Evolutionary conservation across 345 rosid species (phyloP).

Genomic region (Eucalyptus cloeziana): DNA sequence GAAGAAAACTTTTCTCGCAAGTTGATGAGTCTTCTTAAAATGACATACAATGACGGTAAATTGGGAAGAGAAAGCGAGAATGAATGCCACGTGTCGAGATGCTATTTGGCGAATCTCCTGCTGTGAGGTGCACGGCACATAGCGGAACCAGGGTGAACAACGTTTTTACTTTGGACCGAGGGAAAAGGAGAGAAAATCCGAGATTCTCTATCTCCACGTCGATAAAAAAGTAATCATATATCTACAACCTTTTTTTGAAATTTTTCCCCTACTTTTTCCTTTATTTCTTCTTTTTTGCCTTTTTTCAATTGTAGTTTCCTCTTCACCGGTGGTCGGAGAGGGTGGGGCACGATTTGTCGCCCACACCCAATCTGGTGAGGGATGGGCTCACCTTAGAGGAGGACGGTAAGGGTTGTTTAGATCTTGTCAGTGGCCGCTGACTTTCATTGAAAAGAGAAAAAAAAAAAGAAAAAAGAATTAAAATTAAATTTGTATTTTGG

Average conservation of each 20-base stretch:
- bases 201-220: neutral
- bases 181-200: neutral
- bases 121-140: neutral
- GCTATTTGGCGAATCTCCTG: neutral
- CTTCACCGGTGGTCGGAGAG: rapidly evolving
- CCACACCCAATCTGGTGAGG: rapidly evolving
- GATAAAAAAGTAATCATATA: too few relatives aligned
- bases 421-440: rapidly evolving
- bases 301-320: too few relatives aligned
- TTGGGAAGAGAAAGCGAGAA: too few relatives aligned
- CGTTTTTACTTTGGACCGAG: neutral
- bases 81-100: neutral
- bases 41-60: too few relatives aligned
- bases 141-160: neutral
- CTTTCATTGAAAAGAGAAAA: too few relatives aligned
- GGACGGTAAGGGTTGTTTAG: rapidly evolving
- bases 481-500: too few relatives aligned
- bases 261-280: too few relatives aligned
- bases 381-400: too few relatives aligned
- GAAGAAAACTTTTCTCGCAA: neutral
- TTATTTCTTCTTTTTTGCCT: too few relatives aligned
- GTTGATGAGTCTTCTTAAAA: neutral
- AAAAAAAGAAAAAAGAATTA: too few relatives aligned
- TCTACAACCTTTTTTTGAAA: too few relatives aligned
- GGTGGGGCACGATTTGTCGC: rapidly evolving